phyloP scores from a whole-genome alignment of 2,329 filamentous ascomycete genomes.

The Venturia nashicola region DNA sequence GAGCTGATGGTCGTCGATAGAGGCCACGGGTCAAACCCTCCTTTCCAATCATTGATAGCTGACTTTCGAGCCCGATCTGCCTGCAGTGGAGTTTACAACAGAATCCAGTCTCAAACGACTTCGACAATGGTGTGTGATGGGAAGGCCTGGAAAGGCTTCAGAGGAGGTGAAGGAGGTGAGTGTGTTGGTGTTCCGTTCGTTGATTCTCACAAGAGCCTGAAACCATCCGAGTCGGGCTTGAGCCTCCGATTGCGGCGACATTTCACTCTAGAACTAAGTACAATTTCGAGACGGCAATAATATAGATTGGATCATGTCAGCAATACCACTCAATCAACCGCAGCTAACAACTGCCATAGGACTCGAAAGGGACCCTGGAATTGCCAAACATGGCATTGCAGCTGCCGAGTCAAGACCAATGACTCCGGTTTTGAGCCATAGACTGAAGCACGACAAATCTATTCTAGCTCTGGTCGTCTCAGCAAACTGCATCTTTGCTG shows the following conservation, averaged over 20 bases:
- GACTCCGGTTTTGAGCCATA: constrained; percentile 46
- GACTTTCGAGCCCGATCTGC: background rate
- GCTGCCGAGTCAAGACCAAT: background rate
- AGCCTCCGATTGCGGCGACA: constrained; percentile 1
- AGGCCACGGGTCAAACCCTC: background rate
- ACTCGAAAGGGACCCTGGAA: background rate
- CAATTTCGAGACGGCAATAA: background rate
- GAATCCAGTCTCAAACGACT: background rate
- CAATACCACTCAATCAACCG: too few relatives aligned
- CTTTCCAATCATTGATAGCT: background rate
- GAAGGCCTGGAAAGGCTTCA: constrained; percentile 2
- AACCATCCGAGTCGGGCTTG: background rate
- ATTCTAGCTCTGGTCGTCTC: constrained; percentile 76
- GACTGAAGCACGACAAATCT: constrained; percentile 63
- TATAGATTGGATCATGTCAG: background rate
- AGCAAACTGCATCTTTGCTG: constrained; percentile 73
- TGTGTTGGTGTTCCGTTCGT: background rate
- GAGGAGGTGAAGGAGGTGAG: background rate
- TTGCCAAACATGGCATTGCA: background rate
- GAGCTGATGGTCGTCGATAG: background rate
- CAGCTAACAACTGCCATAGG: background rate
- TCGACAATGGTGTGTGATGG: constrained; percentile 1
- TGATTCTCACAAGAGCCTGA: background rate
- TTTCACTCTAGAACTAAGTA: background rate
- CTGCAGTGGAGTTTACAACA: background rate